Evolutionary conservation across 306 rosid species (phyloP), one percentile per base, ranked within the genome.

Genomic region (Chamaecrista fasciculata): DNA sequence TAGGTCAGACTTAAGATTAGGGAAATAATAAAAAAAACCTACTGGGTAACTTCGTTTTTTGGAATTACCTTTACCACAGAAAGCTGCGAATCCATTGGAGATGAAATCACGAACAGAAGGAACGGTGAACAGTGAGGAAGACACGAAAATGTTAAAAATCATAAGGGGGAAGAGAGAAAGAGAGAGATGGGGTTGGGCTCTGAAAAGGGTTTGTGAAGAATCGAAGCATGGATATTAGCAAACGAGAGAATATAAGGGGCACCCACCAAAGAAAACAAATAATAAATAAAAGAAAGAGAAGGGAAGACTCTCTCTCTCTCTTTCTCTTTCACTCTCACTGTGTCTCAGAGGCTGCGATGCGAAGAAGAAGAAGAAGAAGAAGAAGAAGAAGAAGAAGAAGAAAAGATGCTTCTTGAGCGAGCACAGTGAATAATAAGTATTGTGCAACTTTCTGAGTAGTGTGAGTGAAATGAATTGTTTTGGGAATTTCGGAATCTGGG

Each of bases 51-150:
- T 9, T 33, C 26, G 44, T 33, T 34, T 19, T 33, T 19, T 10
- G n/a, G n/a, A n/a, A 60, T 42, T 79, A 95, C 99, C 96, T 89
- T 91, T 2, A 78, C 72, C 26, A 67, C 70, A 24, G 82, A 44
- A 37, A 70, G 80, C 33, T 26, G 87, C 19, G 92, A 70, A 66
- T 86, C 96, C 99, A 95, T 95, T 76, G 87, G 55, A 80, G 70
- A 31, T 18, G 70, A 50, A 42, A 19, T 43, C 5, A 43, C 2
- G 46, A 12, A 43, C 19, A 14, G 49, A 6, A 43, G 49, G 19
- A 7, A 43, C 49, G 6, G 15, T 33, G 6, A 47, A 53, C 43
- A 46, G 57, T 9, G 39, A 53, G n/a, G 37, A 46, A 62, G 43
- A 66, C 65, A 58, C 70, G 43, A 80, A 80, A 75, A 70, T 65